Percentiles rank a stretch among this genome's conserved stretches.
These are phyloP conservation scores for Podosphaera fusca DNA, from an alignment of 2,329 filamentous ascomycete species.

Conservation along the genomic window DNA sequence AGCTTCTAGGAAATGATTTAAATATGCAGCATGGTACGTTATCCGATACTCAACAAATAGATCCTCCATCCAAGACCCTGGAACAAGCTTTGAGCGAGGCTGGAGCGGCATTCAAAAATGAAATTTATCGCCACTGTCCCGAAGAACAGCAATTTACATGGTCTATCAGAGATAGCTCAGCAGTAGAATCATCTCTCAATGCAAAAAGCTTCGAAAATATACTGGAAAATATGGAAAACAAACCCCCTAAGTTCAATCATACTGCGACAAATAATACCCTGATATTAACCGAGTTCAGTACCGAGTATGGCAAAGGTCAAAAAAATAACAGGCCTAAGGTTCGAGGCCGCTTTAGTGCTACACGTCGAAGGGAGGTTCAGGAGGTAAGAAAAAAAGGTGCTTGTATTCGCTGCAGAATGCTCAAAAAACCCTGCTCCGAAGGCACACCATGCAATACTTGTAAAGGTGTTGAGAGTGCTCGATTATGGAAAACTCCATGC, in stretches of 20 bases:
- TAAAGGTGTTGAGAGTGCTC: conserved; percentile 35
- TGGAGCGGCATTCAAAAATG: conserved; percentile 8
- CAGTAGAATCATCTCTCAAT: conserved; percentile 1
- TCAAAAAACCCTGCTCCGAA: conserved; percentile 43
- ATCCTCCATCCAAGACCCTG: conserved; percentile 6
- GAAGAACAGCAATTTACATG: conserved; percentile 10
- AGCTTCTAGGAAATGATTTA: conserved; percentile 12
- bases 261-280: conserved; percentile 9
- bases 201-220: conserved; percentile 1
- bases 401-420: conserved; percentile 40
- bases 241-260: conserved; percentile 6
- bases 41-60: background rate
- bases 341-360: conserved; percentile 32
- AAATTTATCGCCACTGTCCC: conserved; percentile 5
- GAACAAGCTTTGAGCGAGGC: conserved; percentile 10
- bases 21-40: conserved; percentile 1
- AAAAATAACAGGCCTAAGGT: conserved; percentile 20
- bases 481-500: conserved; percentile 42
- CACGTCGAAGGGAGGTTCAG: conserved; percentile 39
- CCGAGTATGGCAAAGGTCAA: conserved; percentile 15
- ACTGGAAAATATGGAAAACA: conserved; percentile 3
- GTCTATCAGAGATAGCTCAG: conserved; percentile 12
- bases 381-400: conserved; percentile 41
- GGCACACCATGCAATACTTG: conserved; percentile 40
- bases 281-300: conserved; percentile 15